Conservation (phyloP, 192 early-diverging fungal species). For the Podila minutissima region DNA sequence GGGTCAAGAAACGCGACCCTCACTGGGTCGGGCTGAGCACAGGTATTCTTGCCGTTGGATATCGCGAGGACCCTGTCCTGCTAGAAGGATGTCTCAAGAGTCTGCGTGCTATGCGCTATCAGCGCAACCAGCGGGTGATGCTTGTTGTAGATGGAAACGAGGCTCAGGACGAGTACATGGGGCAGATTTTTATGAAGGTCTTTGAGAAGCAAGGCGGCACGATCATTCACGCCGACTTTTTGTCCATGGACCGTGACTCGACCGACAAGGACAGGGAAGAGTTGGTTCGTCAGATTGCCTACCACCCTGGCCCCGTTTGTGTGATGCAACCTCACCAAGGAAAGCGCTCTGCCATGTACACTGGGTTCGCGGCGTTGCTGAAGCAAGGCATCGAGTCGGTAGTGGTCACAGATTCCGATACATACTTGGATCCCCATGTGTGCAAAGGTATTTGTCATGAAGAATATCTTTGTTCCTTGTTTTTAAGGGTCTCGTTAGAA, state of each 20-base stretch:
- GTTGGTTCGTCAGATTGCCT: slow-evolving; percentile 34
- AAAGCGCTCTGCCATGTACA: slow-evolving; percentile 66
- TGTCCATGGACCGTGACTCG: slow-evolving; percentile 25
- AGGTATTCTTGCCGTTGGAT: slow-evolving; percentile 45
- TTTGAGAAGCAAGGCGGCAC: slow-evolving; percentile 30
- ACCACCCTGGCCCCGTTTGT: slow-evolving; percentile 51
- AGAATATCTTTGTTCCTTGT: neutral
- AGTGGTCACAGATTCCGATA: slow-evolving; percentile 72
- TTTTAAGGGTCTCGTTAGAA: neutral
- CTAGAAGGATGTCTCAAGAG: slow-evolving; percentile 48
- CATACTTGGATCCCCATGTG: slow-evolving; percentile 61
- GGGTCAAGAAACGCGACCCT: slow-evolving; percentile 33
- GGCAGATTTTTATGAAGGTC: slow-evolving; percentile 30
- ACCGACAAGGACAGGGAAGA: slow-evolving; percentile 24
- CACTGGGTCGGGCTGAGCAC: slow-evolving; percentile 44
- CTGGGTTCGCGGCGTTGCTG: slow-evolving; percentile 57
- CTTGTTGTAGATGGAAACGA: slow-evolving; percentile 46
- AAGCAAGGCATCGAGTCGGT: slow-evolving; percentile 59
- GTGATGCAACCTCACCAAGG: slow-evolving; percentile 62
- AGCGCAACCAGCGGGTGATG: slow-evolving; percentile 29
- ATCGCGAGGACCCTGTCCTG: slow-evolving; percentile 41
- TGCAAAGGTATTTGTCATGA: slow-evolving; percentile 31
- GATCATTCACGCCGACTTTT: slow-evolving; percentile 33
- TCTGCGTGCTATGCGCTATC: slow-evolving; percentile 37
- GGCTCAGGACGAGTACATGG: slow-evolving; percentile 46